phyloP scores from a whole-genome alignment of 106 monocot genomes.

The Agapanthus africanus region DNA sequence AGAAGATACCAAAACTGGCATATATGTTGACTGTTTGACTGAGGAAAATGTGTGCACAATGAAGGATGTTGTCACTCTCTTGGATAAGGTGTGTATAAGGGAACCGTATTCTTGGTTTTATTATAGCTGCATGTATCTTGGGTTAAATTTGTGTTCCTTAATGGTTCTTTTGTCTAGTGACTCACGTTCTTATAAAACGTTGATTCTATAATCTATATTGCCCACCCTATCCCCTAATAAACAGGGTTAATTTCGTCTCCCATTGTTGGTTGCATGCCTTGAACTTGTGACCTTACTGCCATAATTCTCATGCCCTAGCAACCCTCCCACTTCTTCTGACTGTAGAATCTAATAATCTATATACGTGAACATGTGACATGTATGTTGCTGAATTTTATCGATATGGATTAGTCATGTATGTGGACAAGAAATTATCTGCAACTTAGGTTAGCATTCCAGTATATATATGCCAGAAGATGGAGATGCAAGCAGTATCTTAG shows the following conservation, averaged over 20 bases:
- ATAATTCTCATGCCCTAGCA: too few relatives aligned
- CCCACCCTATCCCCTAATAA: too few relatives aligned
- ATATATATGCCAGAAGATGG: neutral
- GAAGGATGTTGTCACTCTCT: conserved; percentile 72
- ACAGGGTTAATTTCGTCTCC: too few relatives aligned
- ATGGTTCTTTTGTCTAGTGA: neutral
- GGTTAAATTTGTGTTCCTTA: neutral
- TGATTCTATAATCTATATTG: too few relatives aligned
- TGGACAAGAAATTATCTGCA: neutral
- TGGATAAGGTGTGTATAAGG: conserved; percentile 54
- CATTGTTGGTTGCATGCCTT: too few relatives aligned
- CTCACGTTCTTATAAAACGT: neutral
- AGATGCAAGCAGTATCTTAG: neutral
- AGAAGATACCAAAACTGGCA: conserved; percentile 85
- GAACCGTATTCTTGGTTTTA: neutral
- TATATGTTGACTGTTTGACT: conserved; percentile 86
- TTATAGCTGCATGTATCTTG: neutral
- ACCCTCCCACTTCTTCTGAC: too few relatives aligned
- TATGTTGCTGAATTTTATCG: too few relatives aligned
- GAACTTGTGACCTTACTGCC: too few relatives aligned
- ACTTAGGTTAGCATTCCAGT: neutral
- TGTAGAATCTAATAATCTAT: too few relatives aligned
- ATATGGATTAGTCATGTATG: too few relatives aligned
- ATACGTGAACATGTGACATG: too few relatives aligned
- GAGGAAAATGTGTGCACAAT: conserved; percentile 65